Evolutionary conservation across 176 grass and related monocot genomes (phyloP).

Genomic region (Paspalum notatum): DNA sequence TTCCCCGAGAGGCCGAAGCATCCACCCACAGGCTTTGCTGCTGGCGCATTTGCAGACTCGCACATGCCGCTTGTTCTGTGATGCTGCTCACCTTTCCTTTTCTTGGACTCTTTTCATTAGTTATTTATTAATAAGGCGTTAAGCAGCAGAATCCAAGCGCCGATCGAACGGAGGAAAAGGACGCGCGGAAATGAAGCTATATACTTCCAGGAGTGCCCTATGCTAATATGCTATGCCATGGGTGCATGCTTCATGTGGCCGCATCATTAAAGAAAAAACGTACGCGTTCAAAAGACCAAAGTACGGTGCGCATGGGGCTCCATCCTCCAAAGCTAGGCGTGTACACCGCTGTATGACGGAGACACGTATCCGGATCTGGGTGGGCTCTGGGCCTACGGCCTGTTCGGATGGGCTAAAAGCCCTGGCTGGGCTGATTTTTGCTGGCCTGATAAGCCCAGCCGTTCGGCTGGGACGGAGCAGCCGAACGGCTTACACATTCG

Average conservation of each 20-base stretch:
- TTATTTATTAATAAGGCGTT: no score
- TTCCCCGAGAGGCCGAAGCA: neutral
- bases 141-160: neutral
- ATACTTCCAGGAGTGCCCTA: neutral
- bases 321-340: neutral
- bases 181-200: neutral
- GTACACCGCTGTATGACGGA: no score
- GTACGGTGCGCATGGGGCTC: neutral
- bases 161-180: neutral
- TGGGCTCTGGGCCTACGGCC: no score
- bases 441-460: no score
- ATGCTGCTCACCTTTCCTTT: neutral
- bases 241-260: neutral
- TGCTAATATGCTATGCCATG: neutral
- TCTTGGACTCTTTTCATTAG: neutral
- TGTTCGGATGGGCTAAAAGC: no score
- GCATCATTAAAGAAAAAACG: conserved; percentile 17
- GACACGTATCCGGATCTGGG: no score
- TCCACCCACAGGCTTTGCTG: neutral
- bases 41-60: neutral
- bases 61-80: neutral
- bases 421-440: no score
- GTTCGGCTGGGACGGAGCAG: no score
- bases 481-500: no score
- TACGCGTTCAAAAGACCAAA: neutral